Evolutionary conservation across 371 early-diverging fungal species (phyloP), one percentile per base, ranked within the genome.

Genomic region (Mucor circinelloides): DNA sequence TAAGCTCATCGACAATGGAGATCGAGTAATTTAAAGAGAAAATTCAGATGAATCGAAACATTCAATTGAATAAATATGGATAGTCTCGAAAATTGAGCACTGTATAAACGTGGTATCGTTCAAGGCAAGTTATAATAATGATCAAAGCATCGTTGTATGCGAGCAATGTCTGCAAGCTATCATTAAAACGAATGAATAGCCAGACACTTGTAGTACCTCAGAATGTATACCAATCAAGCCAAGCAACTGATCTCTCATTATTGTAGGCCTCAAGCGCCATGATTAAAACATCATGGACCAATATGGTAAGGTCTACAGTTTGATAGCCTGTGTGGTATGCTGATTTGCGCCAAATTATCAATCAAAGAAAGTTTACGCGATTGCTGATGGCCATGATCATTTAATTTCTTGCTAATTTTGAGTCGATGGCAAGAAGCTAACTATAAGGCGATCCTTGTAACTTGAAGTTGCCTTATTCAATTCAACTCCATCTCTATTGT

Each of bases 231-330:
- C 44, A 44, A 44, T 19, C 17, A 44, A 44, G 19, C 19, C 44
- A 44, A 44, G n/a, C 7, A 42, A 5, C 15, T n/a, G 19, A 6
- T 19, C 6, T n/a, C 19, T 17, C 19, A 44, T 44, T n/a, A n/a
- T n/a, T n/a, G n/a, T n/a, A n/a, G n/a, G n/a, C n/a, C n/a, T n/a
- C n/a, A n/a, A n/a, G n/a, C n/a, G n/a, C n/a, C n/a, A n/a, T n/a
- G 15, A n/a, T 55, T 30, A 17, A 34, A 57, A 58, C 50, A 61
- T 19, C 61, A 61, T 61, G 61, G 61, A 61, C 30, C 32, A 34
- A 61, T 32, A 48, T 48, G 50, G 61, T 48, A 48, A 48, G 44
- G n/a, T 1, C 36, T 13, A 13, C 13, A 10, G 10, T 13, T 36
- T 36, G 36, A 36, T 36, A 2, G 8, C 13, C 36, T 36, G 2